phyloP scores from a whole-genome alignment of 345 rosid species.

The Murraya paniculata region DNA sequence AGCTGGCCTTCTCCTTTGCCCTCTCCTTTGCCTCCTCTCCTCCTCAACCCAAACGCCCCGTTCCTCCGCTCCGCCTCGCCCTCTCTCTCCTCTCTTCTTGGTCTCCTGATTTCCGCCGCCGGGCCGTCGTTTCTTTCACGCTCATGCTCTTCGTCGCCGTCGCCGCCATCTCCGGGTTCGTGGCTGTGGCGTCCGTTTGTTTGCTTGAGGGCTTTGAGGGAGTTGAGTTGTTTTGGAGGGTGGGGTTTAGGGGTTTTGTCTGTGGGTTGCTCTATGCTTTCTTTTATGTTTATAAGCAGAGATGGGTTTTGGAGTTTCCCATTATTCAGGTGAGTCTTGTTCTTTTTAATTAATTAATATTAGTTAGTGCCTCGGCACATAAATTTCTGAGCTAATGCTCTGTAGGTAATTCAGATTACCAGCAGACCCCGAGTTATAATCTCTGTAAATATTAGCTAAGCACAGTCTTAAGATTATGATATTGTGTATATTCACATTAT shows the following conservation, averaged over 20 bases:
- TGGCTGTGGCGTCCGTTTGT: slow-evolving; percentile 41
- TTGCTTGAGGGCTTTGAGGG: slow-evolving; percentile 23
- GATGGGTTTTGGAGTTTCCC: slow-evolving; percentile 87
- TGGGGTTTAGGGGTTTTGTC: slow-evolving; percentile 70
- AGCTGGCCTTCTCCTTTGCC: background rate
- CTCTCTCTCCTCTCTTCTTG: slow-evolving; percentile 33
- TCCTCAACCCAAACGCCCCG: slow-evolving; percentile 16
- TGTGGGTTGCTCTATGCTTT: slow-evolving; percentile 60
- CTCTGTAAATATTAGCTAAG: no score
- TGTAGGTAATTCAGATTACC: no score
- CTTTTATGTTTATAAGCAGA: slow-evolving; percentile 42
- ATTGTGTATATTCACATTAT: no score
- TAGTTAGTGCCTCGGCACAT: no score
- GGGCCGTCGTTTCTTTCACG: slow-evolving; percentile 42
- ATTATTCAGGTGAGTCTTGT: slow-evolving; percentile 60
- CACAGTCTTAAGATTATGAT: no score
- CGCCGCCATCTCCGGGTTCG: slow-evolving; percentile 41
- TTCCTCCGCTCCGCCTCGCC: slow-evolving; percentile 39
- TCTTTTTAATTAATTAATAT: background rate
- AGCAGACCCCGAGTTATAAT: no score
- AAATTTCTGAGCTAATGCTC: no score
- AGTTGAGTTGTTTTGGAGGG: slow-evolving; percentile 22
- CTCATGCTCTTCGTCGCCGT: slow-evolving; percentile 43
- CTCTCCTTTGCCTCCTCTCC: slow-evolving; percentile 1
- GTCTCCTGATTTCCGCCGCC: slow-evolving; percentile 48